Evolutionary conservation across 768 basidiomycete species (phyloP), one percentile per base, ranked within the genome.

Genomic region (Austroboletus festivus): DNA sequence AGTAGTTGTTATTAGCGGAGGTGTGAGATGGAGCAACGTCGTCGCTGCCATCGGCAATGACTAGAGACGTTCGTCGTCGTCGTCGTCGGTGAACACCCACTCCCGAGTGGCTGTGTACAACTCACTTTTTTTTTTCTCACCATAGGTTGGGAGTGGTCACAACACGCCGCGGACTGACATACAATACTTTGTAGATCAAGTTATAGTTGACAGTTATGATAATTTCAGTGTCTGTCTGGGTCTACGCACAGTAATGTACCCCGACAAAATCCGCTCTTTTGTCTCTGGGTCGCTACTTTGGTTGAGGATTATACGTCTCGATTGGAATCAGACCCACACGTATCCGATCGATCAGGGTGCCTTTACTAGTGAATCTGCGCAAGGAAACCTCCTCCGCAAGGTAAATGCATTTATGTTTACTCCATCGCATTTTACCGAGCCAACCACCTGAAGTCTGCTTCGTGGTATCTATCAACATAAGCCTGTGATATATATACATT

Each of bases 221-320:
- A n/a, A n/a, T n/a, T 98, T 48, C 98, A 73, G 67, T 93, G 98
- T 64, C 83, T 87, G 30, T 2, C 92, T 91, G 3, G 77, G 72
- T 2, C 63, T 62, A 45, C 77, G 74, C 88, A 93, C 90, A 20
- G 76, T 77, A 43, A 77, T 70, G 15, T 88, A 68, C 91, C 89
- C 95, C n/a, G 72, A 70, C 49, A 77, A 75, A 68, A 98, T 97
- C 22, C 86, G 78, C 7, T 75, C 79, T 68, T 98, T 86, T 0
- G 95, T 98, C 44, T 80, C 80, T 48, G 98, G 77, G 68, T 99
- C 96, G 1, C 91, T 92, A 48, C 89, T 89, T 0, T 95, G 93
- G 59, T 99, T 98, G 48, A 98, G 74, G 28, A 97, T 83, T 96
- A 61, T 82, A 93, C 22, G 86, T 80, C 47, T 81, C 74, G 69